Conservation (phyloP, 2,329 filamentous ascomycete genomes). For the Venturia pyrina region DNA sequence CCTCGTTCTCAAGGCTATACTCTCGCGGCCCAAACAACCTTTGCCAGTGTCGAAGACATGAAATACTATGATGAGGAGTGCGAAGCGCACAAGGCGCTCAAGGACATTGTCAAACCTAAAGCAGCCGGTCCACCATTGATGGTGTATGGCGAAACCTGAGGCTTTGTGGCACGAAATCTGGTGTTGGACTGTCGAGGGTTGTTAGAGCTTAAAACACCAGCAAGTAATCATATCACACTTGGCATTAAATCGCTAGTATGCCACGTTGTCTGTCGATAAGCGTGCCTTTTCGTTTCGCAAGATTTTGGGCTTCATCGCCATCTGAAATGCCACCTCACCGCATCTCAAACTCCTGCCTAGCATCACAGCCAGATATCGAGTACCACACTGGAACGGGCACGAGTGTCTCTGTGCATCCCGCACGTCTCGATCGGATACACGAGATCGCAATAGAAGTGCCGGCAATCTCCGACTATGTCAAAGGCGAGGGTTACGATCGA, state of each 20-base stretch:
- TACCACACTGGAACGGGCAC: neutral
- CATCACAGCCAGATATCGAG: neutral
- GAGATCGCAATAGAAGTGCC: neutral
- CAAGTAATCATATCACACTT: neutral
- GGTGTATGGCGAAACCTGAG: conserved; percentile 1
- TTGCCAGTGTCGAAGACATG: conserved; percentile 57
- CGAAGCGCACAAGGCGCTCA: conserved; percentile 44
- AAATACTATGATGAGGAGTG: conserved; percentile 57
- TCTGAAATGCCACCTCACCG: neutral
- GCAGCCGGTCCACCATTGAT: neutral
- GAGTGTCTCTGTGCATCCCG: neutral
- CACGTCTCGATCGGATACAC: neutral
- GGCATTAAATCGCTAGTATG: neutral
- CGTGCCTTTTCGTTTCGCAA: neutral
- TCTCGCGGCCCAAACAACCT: conserved; percentile 52
- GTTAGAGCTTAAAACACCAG: neutral
- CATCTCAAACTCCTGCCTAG: neutral
- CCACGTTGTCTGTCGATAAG: neutral
- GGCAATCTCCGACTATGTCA: neutral
- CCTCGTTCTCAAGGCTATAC: conserved; percentile 56
- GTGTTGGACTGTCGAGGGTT: neutral
- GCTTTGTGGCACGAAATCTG: neutral
- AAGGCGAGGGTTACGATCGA: neutral
- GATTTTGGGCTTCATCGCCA: neutral
- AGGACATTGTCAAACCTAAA: conserved; percentile 24